Percentiles rank a stretch among this genome's conserved stretches.
phyloP scores from a whole-genome alignment of 495 filamentous ascomycete genomes.

The Penicillium roqueforti region DNA sequence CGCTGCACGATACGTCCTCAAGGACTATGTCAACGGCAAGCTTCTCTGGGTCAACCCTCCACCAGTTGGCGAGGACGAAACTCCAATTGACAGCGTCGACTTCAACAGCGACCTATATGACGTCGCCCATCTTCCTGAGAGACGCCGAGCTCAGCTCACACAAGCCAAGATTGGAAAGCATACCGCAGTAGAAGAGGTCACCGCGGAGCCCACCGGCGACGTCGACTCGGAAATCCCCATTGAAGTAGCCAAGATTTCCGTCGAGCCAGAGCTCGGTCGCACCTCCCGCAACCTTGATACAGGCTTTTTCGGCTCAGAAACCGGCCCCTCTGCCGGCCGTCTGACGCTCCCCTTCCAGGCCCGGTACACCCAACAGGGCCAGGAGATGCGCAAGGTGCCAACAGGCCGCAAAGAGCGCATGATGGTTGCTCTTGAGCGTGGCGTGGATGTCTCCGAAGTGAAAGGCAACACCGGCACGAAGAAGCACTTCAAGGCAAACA shows the following conservation, averaged over 20 bases:
- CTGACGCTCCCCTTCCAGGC: slow-evolving; percentile 80
- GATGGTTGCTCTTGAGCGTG: slow-evolving; percentile 80
- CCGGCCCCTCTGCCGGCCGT: slow-evolving; percentile 55
- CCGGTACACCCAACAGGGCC: slow-evolving; percentile 79
- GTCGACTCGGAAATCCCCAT: slow-evolving; percentile 28
- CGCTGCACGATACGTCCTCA: slow-evolving; percentile 84
- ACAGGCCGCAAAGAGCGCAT: slow-evolving; percentile 79
- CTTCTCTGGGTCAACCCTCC: slow-evolving; percentile 89
- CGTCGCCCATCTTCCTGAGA: slow-evolving; percentile 65
- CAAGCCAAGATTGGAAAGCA: slow-evolving; percentile 52
- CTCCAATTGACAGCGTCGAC: slow-evolving; percentile 58
- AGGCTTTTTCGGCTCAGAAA: slow-evolving; percentile 72
- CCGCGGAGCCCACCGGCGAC: slow-evolving; percentile 31
- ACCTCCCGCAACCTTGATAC: slow-evolving; percentile 78
- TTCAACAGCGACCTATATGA: slow-evolving; percentile 94
- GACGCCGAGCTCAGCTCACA: slow-evolving; percentile 52
- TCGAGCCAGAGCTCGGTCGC: slow-evolving; percentile 44
- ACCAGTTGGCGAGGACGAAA: slow-evolving; percentile 49
- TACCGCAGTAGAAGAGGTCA: slow-evolving; percentile 28
- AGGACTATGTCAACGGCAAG: slow-evolving; percentile 97
- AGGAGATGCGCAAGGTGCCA: slow-evolving; percentile 59
- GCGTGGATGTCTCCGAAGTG: slow-evolving; percentile 79
- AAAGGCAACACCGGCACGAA: slow-evolving; percentile 59
- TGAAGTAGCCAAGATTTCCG: slow-evolving; percentile 20
- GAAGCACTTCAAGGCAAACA: slow-evolving; percentile 91